Evolutionary conservation across 2,329 filamentous ascomycete species (phyloP), one percentile per base, ranked within the genome.

Genomic region (Arthrobotrys musiformis): DNA sequence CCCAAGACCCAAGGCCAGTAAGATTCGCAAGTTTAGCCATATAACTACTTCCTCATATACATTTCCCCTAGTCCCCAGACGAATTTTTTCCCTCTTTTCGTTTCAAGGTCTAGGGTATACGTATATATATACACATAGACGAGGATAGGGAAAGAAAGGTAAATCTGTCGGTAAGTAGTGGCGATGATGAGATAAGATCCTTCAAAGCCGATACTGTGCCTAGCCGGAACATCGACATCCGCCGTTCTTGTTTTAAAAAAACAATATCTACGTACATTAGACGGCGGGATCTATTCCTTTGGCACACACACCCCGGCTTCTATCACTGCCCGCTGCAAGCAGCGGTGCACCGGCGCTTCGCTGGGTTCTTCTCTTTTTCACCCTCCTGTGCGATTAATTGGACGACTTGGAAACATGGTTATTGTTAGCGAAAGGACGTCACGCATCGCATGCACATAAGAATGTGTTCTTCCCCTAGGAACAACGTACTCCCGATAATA

Each of bases 251-350:
- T 56, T 56, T 56, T 56, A 56, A 56, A 56, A n/a, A n/a, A n/a
- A n/a, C n/a, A n/a, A 56, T 30, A 28, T 56, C 19, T 48, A 48
- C 44, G 24, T 7, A 40, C 50, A 19, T 6, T 42, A 17, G 50
- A 35, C 28, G 30, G 48, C 48, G 50, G 50, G 50, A 56, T 56
- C 50, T 56, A 56, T 56, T 56, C 50, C 48, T 52, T 52, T 52
- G n/a, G n/a, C n/a, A n/a, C n/a, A n/a, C n/a, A n/a, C n/a, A n/a
- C n/a, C n/a, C n/a, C n/a, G n/a, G n/a, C n/a, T n/a, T n/a, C n/a
- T n/a, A n/a, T n/a, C n/a, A n/a, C n/a, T n/a, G n/a, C n/a, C n/a
- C n/a, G n/a, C n/a, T n/a, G n/a, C n/a, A n/a, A 5, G 30, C 30
- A 35, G 30, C 30, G 30, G 19, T 24, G 50, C 50, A 28, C n/a